Percentiles rank a stretch among this genome's conserved stretches.
phyloP scores from a whole-genome alignment of 257 asterid species.

The Solanum etuberosum region DNA sequence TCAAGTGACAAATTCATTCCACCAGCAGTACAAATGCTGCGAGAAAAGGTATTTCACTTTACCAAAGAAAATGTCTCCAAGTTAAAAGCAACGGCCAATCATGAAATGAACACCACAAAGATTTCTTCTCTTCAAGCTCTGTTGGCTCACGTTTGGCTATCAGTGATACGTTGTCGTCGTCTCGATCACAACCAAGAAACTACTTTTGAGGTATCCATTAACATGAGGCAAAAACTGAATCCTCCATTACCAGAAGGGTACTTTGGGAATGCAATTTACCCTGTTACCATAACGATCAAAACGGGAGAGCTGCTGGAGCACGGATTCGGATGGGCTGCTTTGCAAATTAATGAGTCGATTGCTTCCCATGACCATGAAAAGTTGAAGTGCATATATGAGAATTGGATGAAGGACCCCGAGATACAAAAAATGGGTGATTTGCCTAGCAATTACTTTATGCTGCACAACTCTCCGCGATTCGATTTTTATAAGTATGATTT shows the following conservation, averaged over 20 bases:
- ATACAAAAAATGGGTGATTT: conserved; percentile 7
- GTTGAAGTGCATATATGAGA: background rate
- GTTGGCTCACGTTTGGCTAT: conserved; percentile 35
- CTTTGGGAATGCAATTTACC: conserved; percentile 22
- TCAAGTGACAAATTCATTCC: background rate
- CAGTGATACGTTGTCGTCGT: conserved; percentile 17
- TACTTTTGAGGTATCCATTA: background rate
- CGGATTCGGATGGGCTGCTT: conserved; percentile 9
- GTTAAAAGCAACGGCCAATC: conserved; percentile 28
- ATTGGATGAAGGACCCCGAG: background rate
- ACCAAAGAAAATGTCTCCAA: conserved; percentile 9
- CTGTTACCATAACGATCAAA: background rate
- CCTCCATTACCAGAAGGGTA: conserved; percentile 20
- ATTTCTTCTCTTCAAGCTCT: conserved; percentile 40
- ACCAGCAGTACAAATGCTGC: background rate
- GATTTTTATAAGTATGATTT: conserved; percentile 43
- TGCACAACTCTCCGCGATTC: conserved; percentile 32
- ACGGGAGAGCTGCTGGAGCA: background rate
- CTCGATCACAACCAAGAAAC: background rate
- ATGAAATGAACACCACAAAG: conserved; percentile 6
- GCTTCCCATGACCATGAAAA: conserved; percentile 8
- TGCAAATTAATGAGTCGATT: conserved; percentile 15
- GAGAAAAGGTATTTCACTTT: conserved; percentile 20
- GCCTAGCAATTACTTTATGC: background rate
- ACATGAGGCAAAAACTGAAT: conserved; percentile 19